A percentile compares a stretch with the other conserved stretches of the same genome.
These are phyloP conservation scores for Colletotrichum spinosum DNA, from an alignment of 2,329 filamentous ascomycete genomes.

Conservation along the genomic window DNA sequence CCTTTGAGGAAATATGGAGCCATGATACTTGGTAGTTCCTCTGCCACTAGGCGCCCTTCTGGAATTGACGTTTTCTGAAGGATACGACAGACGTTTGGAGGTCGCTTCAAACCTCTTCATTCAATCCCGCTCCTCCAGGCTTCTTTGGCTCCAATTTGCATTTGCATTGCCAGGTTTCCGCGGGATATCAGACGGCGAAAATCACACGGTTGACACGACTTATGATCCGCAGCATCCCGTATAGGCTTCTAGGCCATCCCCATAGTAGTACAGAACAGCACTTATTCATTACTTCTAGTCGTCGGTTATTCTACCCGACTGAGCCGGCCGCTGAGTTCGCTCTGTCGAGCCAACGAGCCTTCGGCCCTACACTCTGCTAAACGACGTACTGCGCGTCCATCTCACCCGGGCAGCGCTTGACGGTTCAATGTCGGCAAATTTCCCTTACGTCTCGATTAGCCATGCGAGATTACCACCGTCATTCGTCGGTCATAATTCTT, in stretches of 20 bases:
- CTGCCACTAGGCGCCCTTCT: too few species aligned
- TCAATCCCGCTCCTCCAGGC: constrained; percentile 32
- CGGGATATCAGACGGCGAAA: background rate
- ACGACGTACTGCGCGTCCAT: background rate
- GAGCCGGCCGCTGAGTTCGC: constrained; percentile 29
- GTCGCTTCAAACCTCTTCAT: background rate
- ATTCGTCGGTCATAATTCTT: background rate
- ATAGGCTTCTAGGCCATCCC: background rate
- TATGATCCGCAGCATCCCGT: background rate
- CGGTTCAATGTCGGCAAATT: constrained; percentile 17
- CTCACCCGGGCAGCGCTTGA: background rate
- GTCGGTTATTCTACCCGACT: constrained; percentile 31
- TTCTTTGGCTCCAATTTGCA: constrained; percentile 3
- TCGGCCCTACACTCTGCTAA: constrained; percentile 23
- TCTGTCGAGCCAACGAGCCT: constrained; percentile 35
- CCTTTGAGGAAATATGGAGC: too few species aligned
- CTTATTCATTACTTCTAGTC: background rate
- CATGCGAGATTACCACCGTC: background rate
- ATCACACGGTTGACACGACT: constrained; percentile 27
- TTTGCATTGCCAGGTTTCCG: background rate
- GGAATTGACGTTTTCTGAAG: too few species aligned
- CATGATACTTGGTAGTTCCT: too few species aligned
- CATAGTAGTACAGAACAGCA: constrained; percentile 7
- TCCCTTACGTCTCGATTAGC: background rate
- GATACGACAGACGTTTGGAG: too few species aligned